Percentiles rank a stretch among this genome's conserved stretches.
phyloP scores from a whole-genome alignment of 345 rosid species.

The Pugionium cornutum region DNA sequence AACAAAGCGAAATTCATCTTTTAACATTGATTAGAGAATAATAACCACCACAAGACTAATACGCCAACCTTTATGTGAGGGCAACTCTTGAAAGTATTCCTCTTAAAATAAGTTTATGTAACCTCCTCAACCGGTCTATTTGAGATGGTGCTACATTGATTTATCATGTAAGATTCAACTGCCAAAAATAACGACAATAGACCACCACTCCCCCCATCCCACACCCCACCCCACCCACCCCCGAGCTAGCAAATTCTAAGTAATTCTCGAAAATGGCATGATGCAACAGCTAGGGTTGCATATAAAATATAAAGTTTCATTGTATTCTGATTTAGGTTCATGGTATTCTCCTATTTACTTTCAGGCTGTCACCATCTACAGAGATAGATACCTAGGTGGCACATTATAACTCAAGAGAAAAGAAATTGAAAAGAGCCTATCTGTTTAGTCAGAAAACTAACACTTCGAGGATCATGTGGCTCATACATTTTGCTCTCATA shows the following conservation, averaged over 20 bases:
- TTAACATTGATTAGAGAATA: neutral
- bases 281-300: too few species aligned
- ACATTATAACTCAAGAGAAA: constrained; percentile 2
- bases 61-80: neutral
- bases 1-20: neutral
- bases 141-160: neutral
- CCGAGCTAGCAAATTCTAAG: too few species aligned
- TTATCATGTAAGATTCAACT: too few species aligned
- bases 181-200: too few species aligned
- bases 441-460: constrained; percentile 47
- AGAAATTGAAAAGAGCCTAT: constrained; percentile 31
- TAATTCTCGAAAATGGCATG: too few species aligned
- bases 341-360: constrained; percentile 2
- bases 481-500: constrained; percentile 68
- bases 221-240: too few species aligned
- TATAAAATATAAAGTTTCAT: too few species aligned
- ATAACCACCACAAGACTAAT: neutral
- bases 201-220: too few species aligned
- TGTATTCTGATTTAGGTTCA: neutral
- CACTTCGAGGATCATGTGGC: constrained; percentile 63
- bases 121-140: neutral
- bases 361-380: constrained; percentile 5
- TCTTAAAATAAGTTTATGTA: neutral
- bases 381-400: neutral
- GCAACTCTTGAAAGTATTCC: neutral